Conservation (phyloP, 257 asterid species). For the Solanum bulbocastanum region DNA sequence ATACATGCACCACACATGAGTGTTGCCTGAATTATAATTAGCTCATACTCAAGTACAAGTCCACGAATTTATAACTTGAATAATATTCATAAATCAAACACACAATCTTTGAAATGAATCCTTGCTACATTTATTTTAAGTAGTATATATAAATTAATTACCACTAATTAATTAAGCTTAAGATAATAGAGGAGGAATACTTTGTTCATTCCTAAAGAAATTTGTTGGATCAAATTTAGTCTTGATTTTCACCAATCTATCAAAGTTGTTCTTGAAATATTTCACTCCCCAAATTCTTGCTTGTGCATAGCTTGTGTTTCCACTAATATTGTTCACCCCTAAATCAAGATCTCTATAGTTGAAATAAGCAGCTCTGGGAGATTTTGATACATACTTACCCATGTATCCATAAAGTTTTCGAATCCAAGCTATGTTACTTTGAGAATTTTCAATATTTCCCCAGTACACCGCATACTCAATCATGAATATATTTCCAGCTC, state of each 20-base stretch:
- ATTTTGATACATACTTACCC: not conserved
- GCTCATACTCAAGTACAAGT: no score
- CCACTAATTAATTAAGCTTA: not conserved
- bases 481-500: not conserved
- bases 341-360: slow-evolving; percentile 1
- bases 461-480: not conserved
- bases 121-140: no score
- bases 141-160: no score
- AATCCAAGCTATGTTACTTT: not conserved
- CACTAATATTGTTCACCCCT: not conserved
- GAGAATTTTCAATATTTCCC: not conserved
- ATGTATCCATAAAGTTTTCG: not conserved
- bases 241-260: not conserved
- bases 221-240: not conserved
- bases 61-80: no score
- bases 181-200: not conserved
- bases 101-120: no score
- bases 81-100: no score
- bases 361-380: not conserved
- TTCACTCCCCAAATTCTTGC: not conserved
- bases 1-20: no score
- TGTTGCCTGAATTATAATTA: no score
- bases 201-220: not conserved
- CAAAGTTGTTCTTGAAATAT: not conserved
- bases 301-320: not conserved